These are phyloP conservation scores for Cornus controversa DNA, from an alignment of 148 eudicot species.

Conservation along the genomic window DNA sequence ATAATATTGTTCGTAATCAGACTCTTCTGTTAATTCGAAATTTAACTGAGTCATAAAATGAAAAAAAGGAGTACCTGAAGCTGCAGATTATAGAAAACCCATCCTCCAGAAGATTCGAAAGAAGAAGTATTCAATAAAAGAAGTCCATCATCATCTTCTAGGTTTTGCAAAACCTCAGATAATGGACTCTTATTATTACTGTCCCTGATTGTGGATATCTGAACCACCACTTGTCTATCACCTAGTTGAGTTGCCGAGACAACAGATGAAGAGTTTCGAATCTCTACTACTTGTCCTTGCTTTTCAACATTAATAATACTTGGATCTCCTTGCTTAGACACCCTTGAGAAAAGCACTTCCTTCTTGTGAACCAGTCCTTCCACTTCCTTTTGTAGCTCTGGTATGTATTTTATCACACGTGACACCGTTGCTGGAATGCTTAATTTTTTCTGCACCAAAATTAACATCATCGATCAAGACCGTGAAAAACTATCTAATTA, in stretches of 20 bases:
- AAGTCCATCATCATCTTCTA: slow-evolving; percentile 59
- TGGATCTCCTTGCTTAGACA: slow-evolving; percentile 11
- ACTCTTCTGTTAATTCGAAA: no score
- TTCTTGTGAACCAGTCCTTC: slow-evolving; percentile 40
- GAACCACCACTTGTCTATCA: slow-evolving; percentile 41
- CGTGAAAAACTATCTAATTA: not conserved
- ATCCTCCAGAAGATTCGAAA: slow-evolving; percentile 47
- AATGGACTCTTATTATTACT: slow-evolving; percentile 12
- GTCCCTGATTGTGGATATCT: slow-evolving; percentile 39
- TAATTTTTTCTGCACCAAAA: slow-evolving; percentile 60
- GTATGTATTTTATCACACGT: slow-evolving; percentile 69
- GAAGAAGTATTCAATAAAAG: slow-evolving; percentile 41
- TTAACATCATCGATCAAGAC: not conserved
- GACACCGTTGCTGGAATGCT: slow-evolving; percentile 74
- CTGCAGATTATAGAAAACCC: slow-evolving; percentile 57
- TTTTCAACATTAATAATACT: not conserved
- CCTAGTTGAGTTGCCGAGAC: slow-evolving; percentile 34
- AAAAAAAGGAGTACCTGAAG: slow-evolving; percentile 44
- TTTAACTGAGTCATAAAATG: not conserved
- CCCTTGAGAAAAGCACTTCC: slow-evolving; percentile 35
- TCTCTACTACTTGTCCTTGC: not conserved
- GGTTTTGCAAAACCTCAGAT: slow-evolving; percentile 31
- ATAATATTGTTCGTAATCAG: no score
- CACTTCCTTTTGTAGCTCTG: slow-evolving; percentile 72
- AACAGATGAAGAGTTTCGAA: not conserved